These are phyloP conservation scores for Diutina scorzettiae DNA, from an alignment of 1,139 yeast genomes.

Conservation along the genomic window DNA sequence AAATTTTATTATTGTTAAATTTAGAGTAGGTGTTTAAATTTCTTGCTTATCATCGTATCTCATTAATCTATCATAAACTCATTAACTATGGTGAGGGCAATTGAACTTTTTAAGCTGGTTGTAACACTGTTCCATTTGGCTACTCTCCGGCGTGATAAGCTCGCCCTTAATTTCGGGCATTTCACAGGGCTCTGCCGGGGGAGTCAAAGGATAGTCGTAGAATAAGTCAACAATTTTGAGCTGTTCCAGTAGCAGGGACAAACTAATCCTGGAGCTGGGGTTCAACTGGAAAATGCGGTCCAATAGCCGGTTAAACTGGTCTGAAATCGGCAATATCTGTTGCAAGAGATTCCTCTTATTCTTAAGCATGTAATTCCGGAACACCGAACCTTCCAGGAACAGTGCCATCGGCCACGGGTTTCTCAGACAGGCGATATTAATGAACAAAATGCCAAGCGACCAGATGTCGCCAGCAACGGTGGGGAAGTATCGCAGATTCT, in stretches of 20 bases:
- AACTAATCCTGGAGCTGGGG: constrained; percentile 50
- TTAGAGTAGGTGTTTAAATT: too few relatives aligned
- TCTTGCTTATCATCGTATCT: too few relatives aligned
- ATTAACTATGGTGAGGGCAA: constrained; percentile 6
- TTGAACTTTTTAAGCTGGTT: constrained; percentile 7
- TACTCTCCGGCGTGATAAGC: background rate
- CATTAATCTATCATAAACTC: background rate
- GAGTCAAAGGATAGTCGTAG: constrained; percentile 13
- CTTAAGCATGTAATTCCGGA: constrained; percentile 31
- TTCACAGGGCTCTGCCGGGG: constrained; percentile 1
- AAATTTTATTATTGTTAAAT: too few relatives aligned
- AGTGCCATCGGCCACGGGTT: constrained; percentile 90
- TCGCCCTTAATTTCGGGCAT: background rate
- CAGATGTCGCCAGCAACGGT: constrained; percentile 76
- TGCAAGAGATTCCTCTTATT: constrained; percentile 18
- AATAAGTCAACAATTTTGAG: constrained; percentile 30
- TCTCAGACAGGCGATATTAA: constrained; percentile 71
- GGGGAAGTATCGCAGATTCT: constrained; percentile 34
- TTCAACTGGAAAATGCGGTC: constrained; percentile 43
- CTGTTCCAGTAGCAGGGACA: constrained; percentile 34
- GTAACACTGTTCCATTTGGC: constrained; percentile 7
- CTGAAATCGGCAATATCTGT: constrained; percentile 53
- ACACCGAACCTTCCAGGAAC: constrained; percentile 32
- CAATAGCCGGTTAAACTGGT: constrained; percentile 45
- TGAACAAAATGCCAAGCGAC: constrained; percentile 75